These are phyloP conservation scores for Candida verbasci DNA, from an alignment of 805 yeast genomes.

Conservation along the genomic window DNA sequence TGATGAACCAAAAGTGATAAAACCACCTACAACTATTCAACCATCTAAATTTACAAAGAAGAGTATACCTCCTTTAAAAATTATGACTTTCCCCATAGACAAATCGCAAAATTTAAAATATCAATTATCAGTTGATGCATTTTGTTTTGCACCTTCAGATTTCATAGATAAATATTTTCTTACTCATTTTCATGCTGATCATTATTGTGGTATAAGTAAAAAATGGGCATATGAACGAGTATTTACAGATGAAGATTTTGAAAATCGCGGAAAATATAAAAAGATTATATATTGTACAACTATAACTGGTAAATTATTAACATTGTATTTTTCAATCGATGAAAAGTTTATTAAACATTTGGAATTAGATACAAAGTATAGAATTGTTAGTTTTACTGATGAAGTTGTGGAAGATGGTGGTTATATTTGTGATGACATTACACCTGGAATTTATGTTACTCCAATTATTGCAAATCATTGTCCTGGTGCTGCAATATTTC, in stretches of 20 bases:
- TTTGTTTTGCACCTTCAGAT: constrained; percentile 45
- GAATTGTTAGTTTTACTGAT: constrained; percentile 13
- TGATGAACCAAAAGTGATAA: constrained; percentile 3
- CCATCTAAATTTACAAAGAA: constrained; percentile 11
- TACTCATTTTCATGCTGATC: constrained; percentile 91
- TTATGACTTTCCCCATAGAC: constrained; percentile 36
- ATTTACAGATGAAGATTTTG: constrained; percentile 24
- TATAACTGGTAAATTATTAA: constrained; percentile 59
- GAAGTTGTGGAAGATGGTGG: constrained; percentile 15
- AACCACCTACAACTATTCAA: constrained; percentile 2
- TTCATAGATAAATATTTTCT: constrained; percentile 52
- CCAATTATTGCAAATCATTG: constrained; percentile 90
- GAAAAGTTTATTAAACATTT: constrained; percentile 40
- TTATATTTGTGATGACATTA: constrained; percentile 1
- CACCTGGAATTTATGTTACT: constrained; percentile 46
- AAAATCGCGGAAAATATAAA: constrained; percentile 24
- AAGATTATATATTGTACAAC: constrained; percentile 71
- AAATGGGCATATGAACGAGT: constrained; percentile 56
- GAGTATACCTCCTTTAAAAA: constrained; percentile 53
- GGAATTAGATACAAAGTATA: constrained; percentile 38
- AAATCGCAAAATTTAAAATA: constrained; percentile 16
- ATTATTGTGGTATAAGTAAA: constrained; percentile 80
- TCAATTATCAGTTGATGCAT: constrained; percentile 62
- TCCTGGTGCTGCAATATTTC: constrained; percentile 86
- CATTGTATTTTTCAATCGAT: constrained; percentile 51